phyloP scores from a whole-genome alignment of 495 filamentous ascomycete genomes.

The Bathelium albidoporum region DNA sequence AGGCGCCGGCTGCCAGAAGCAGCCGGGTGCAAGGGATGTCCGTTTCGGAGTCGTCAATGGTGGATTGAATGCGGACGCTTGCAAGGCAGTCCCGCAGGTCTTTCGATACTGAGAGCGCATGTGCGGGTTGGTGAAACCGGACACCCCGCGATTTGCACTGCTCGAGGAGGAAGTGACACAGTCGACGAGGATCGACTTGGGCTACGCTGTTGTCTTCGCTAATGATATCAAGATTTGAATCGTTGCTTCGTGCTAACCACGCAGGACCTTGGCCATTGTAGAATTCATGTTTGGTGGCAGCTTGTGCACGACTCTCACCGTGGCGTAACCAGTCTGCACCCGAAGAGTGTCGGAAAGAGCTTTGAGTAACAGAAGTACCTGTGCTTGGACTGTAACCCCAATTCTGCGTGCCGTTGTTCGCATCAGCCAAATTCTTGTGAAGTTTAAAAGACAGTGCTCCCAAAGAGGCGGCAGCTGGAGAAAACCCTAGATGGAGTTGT shows the following conservation, averaged over 20 bases:
- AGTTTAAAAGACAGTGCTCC: conserved; percentile 60
- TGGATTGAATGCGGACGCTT: conserved; percentile 37
- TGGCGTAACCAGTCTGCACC: conserved; percentile 49
- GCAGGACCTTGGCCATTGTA: conserved; percentile 31
- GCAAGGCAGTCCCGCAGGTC: conserved; percentile 38
- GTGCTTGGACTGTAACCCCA: conserved; percentile 64
- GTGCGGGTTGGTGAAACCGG: conserved; percentile 53
- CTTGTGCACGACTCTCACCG: conserved; percentile 53
- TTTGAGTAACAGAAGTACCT: conserved; percentile 43
- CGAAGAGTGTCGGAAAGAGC: neutral
- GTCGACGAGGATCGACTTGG: conserved; percentile 53
- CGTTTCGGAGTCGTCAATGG: conserved; percentile 38
- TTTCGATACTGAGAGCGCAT: conserved; percentile 41
- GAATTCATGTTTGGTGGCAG: conserved; percentile 32
- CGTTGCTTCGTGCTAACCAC: conserved; percentile 50
- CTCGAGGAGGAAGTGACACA: conserved; percentile 55
- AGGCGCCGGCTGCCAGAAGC: conserved; percentile 58
- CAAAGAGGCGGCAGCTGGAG: conserved; percentile 41
- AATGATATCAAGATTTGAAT: conserved; percentile 49
- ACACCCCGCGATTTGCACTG: conserved; percentile 50
- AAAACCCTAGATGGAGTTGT: conserved; percentile 25
- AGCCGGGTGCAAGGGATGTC: conserved; percentile 48
- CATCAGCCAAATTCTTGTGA: conserved; percentile 48
- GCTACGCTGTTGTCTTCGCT: conserved; percentile 52
- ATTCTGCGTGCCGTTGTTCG: conserved; percentile 45